Base-by-base conservation (phyloP, 257 asterid genomes). In the Solanum raphanifolium region DNA sequence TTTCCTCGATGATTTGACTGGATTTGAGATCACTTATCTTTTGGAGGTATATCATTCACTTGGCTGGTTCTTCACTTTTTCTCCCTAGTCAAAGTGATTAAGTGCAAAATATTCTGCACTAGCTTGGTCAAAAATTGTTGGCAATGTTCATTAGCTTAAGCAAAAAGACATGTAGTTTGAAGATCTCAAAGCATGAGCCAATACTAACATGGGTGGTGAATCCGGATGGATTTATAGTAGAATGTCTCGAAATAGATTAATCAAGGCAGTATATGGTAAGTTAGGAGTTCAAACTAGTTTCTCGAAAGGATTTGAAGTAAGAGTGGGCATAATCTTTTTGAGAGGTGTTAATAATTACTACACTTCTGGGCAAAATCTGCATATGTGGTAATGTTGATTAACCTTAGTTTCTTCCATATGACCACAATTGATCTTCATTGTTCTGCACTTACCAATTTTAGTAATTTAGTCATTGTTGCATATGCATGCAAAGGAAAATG, bases 1-100 rank as follows among this genome's bases (percentile, higher is more conserved):
- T 94, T 96, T 96, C 93, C 98, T 96, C 23, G 99, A 95, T 87
- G 99, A 96, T 92, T 74, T 96, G 91, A 96, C 99, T 75, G 99
- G 99, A 84, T 96, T 95, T 31, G 99, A 96, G 89, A 94, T 96
- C 90, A 94, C 99, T 18, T 95, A 94, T 88, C 98, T 94, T 86
- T 91, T 96, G 89, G 99, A 96, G 98, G 99, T 96, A 82, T 48
- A 18, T 48, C 69, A 82, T 48, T 29, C 69, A 11, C 29, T 46
- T 27, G 18, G 1, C 39, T 46, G 6, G 85, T 16, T 48, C 85
- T 81, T 46, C 69, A 16, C 11, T 29, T 82, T 48, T 29, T 48
- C 7, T 48, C 29, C 29, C 29, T 82, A 29, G 69, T 18, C 20
- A 29, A 81, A 81, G 85, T 81, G 69, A 29, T 48, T 48, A 27